phyloP scores from a whole-genome alignment of 805 yeast species.

The Ogataea ramenticola region DNA sequence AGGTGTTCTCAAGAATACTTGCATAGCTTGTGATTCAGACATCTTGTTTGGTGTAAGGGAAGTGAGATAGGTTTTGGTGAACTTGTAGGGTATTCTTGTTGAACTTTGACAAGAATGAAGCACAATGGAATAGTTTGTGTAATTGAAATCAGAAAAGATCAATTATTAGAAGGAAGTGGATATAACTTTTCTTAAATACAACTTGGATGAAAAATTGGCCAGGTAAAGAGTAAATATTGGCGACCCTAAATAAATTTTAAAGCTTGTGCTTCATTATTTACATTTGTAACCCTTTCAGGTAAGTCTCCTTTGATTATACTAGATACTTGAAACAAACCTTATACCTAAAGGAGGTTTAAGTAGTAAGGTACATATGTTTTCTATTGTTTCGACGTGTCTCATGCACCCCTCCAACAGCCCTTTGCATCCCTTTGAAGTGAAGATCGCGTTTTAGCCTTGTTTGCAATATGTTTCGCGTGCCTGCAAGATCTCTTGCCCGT shows the following conservation, averaged over 20 bases:
- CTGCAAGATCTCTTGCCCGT: no score
- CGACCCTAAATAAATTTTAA: not conserved
- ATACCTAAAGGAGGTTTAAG: not conserved
- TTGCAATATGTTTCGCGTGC: no score
- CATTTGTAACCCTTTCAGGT: not conserved
- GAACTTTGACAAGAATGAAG: no score
- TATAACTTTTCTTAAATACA: not conserved
- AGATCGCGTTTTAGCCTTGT: not conserved
- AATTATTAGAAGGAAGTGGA: not conserved
- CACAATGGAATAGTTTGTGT: no score
- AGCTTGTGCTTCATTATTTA: not conserved
- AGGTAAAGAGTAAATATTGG: not conserved
- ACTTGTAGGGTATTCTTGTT: no score
- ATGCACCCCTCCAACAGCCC: not conserved
- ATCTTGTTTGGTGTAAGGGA: constrained; percentile 14
- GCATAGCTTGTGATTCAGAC: constrained; percentile 51
- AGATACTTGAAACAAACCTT: no score
- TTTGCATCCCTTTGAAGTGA: not conserved
- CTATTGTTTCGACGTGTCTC: not conserved
- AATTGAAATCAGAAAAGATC: no score
- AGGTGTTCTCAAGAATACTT: constrained; percentile 53
- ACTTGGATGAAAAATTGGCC: not conserved
- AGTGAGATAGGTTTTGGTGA: not conserved
- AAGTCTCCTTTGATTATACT: not conserved
- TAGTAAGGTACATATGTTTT: not conserved